A percentile compares a stretch with the other conserved stretches of the same genome.
phyloP scores from a whole-genome alignment of 148 eudicot species.

The Rhododendron henanense region DNA sequence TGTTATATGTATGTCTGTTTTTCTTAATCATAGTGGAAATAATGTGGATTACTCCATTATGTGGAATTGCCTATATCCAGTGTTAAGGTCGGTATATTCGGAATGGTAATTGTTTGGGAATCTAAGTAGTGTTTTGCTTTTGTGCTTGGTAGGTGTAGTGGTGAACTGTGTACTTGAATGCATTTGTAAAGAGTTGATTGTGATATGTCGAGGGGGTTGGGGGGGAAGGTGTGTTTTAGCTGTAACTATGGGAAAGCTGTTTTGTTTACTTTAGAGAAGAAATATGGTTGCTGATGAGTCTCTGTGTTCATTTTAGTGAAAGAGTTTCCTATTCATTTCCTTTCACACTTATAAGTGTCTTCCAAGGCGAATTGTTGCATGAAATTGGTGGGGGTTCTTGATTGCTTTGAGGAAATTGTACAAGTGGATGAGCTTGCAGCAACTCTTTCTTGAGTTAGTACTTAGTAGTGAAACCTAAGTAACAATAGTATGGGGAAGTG shows the following conservation, averaged over 20 bases:
- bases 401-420: constrained; percentile 2
- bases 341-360: neutral
- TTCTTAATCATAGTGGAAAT: neutral
- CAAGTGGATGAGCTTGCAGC: neutral
- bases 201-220: neutral
- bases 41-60: neutral
- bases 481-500: neutral
- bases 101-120: neutral
- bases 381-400: neutral
- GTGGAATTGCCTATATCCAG: neutral
- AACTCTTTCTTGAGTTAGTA: neutral
- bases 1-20: neutral
- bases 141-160: neutral
- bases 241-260: neutral
- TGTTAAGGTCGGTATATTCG: neutral
- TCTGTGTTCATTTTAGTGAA: neutral
- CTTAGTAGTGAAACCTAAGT: neutral
- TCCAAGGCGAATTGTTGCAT: neutral
- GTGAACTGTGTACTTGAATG: neutral
- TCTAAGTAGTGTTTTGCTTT: neutral
- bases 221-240: neutral
- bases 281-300: neutral
- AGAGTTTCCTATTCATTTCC: neutral
- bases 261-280: neutral
- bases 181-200: neutral